phyloP scores from a whole-genome alignment of 2,329 filamentous ascomycete species.

The Stagonosporopsis tanaceti region DNA sequence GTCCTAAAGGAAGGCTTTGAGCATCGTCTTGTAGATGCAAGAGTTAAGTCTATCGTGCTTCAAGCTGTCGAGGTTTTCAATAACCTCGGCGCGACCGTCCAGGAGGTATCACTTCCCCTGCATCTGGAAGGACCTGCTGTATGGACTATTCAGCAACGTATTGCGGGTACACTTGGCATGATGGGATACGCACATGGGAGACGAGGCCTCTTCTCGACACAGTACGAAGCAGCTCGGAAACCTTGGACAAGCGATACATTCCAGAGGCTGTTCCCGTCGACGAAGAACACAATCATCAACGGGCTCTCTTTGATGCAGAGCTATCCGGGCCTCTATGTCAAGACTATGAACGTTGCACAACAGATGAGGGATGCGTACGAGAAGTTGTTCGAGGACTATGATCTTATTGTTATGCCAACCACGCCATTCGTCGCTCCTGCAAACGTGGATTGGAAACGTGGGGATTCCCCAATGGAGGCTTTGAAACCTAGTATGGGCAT shows the following conservation, averaged over 20 bases:
- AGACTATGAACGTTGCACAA: slow-evolving; percentile 52
- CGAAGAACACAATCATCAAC: slow-evolving; percentile 59
- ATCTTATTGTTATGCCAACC: slow-evolving; percentile 55
- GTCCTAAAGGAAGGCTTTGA: slow-evolving; percentile 39
- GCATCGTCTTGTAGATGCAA: slow-evolving; percentile 44
- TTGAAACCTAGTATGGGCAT: slow-evolving; percentile 42
- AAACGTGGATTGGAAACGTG: slow-evolving; percentile 35
- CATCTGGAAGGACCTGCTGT: slow-evolving; percentile 52
- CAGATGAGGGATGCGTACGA: slow-evolving; percentile 51
- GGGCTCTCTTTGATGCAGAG: slow-evolving; percentile 50
- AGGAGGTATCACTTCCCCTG: slow-evolving; percentile 36
- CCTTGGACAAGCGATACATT: slow-evolving; percentile 38
- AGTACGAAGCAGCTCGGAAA: slow-evolving; percentile 9
- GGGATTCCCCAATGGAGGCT: slow-evolving; percentile 38
- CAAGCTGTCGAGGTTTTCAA: slow-evolving; percentile 36
- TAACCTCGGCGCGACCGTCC: slow-evolving; percentile 58
- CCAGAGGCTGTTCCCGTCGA: slow-evolving; percentile 56
- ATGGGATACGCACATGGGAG: slow-evolving; percentile 52
- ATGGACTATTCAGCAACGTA: slow-evolving; percentile 46
- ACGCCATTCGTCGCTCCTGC: slow-evolving; percentile 36
- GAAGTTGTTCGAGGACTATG: slow-evolving; percentile 46
- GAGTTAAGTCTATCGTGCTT: slow-evolving; percentile 54
- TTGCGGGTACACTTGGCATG: slow-evolving; percentile 14
- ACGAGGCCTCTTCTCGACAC: slow-evolving; percentile 53
- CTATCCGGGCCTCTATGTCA: slow-evolving; percentile 52